Conservation (phyloP, 2,329 filamentous ascomycete genomes). For the Pezicula neosporulosa region DNA sequence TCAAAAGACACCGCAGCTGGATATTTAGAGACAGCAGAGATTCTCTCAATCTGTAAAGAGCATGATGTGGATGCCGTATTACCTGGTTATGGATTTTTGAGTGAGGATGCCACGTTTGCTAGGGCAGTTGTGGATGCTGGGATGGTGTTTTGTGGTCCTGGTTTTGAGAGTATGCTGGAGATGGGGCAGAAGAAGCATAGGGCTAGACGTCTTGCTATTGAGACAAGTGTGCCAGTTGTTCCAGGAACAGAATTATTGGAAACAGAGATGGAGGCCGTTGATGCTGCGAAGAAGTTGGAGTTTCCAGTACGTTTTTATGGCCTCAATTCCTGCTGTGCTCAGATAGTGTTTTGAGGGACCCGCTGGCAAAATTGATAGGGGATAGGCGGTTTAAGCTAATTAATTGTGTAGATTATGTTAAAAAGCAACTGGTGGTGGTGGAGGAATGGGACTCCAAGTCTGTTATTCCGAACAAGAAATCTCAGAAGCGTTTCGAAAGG, state of each 20-base stretch:
- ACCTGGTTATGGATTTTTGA: constrained; percentile 65
- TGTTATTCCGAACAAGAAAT: constrained; percentile 30
- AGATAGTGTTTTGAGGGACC: no score
- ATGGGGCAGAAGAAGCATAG: constrained; percentile 37
- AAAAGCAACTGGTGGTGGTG: constrained; percentile 46
- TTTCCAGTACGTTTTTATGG: constrained; percentile 24
- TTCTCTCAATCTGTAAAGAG: constrained; percentile 62
- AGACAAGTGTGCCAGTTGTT: constrained; percentile 29
- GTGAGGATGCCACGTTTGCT: constrained; percentile 65
- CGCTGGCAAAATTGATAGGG: not conserved
- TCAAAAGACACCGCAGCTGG: constrained; percentile 41
- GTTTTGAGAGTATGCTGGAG: constrained; percentile 39
- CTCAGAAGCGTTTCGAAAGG: constrained; percentile 30
- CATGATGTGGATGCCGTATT: constrained; percentile 65
- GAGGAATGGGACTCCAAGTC: constrained; percentile 40
- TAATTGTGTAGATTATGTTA: constrained; percentile 33
- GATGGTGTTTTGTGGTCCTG: constrained; percentile 65
- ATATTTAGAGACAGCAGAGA: constrained; percentile 69
- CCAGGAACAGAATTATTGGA: constrained; percentile 30
- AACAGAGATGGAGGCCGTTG: constrained; percentile 24
- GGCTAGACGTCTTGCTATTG: constrained; percentile 30
- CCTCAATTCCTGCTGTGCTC: no score
- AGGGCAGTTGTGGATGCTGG: constrained; percentile 64
- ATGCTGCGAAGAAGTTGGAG: constrained; percentile 23
- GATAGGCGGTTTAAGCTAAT: not conserved